Conservation (phyloP, 2,329 filamentous ascomycete genomes). For the Arachnopeziza araneosa region DNA sequence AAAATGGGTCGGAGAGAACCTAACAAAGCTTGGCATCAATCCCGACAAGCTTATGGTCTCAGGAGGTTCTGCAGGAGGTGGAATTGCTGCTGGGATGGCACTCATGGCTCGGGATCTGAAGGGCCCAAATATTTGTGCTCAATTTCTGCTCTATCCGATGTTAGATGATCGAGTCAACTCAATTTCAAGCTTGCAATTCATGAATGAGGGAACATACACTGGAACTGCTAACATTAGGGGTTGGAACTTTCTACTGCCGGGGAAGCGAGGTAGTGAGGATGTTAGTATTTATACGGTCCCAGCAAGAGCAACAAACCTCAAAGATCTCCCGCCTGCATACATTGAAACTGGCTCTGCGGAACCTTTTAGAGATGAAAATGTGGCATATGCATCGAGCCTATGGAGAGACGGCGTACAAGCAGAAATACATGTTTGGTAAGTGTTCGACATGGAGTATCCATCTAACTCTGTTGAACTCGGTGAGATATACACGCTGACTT, state of each 20-base stretch:
- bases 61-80: conserved; percentile 52
- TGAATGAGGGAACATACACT: conserved; percentile 29
- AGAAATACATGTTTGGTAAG: conserved; percentile 34
- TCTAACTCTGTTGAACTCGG: neutral
- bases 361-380: conserved; percentile 32
- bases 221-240: conserved; percentile 28
- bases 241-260: conserved; percentile 29
- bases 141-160: conserved; percentile 38
- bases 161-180: conserved; percentile 36
- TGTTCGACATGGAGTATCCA: neutral
- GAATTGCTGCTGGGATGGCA: conserved; percentile 48
- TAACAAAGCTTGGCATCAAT: conserved; percentile 36
- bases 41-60: conserved; percentile 45
- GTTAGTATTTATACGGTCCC: conserved; percentile 32
- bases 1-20: conserved; percentile 37
- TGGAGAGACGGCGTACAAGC: conserved; percentile 30
- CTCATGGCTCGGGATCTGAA: conserved; percentile 41
- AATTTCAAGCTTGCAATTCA: conserved; percentile 27
- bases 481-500: neutral
- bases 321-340: conserved; percentile 29
- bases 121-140: conserved; percentile 32
- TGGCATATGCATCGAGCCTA: conserved; percentile 32
- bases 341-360: conserved; percentile 34
- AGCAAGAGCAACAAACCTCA: conserved; percentile 27
- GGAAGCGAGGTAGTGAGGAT: conserved; percentile 23